Evolutionary conservation across 306 rosid species (phyloP).

Genomic region (Benincasa hispida): DNA sequence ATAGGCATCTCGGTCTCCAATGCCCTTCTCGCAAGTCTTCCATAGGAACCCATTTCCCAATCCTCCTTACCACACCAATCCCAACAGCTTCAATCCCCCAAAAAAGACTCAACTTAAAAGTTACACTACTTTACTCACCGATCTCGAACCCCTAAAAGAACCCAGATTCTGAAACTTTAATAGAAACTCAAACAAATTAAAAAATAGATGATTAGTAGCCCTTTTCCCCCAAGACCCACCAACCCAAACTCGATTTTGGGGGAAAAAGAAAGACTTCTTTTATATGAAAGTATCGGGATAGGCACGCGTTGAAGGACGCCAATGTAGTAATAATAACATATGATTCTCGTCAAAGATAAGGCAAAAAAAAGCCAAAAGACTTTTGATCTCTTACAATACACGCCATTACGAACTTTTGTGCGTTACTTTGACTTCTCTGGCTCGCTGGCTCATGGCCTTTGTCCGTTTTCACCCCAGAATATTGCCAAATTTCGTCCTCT

Average conservation of each 20-base stretch:
- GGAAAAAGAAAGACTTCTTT: background rate
- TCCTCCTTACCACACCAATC: constrained; percentile 6
- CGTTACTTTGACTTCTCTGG: constrained; percentile 5
- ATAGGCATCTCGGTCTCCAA: constrained; percentile 47
- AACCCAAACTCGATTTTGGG: background rate
- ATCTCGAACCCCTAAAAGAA: constrained; percentile 7
- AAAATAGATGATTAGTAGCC: background rate
- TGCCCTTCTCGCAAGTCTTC: constrained; percentile 42
- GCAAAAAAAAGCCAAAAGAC: background rate
- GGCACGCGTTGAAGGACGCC: background rate
- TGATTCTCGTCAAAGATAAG: background rate
- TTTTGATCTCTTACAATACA: background rate
- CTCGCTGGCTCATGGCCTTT: background rate
- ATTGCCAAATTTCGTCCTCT: background rate
- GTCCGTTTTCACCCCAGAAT: background rate
- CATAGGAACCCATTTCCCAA: constrained; percentile 35
- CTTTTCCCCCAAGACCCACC: background rate
- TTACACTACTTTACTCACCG: constrained; percentile 1
- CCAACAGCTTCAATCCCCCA: background rate
- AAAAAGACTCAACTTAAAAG: background rate
- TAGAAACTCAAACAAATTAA: background rate
- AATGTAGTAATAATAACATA: background rate
- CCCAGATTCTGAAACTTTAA: background rate
- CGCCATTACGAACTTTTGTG: background rate
- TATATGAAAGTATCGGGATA: background rate